Evolutionary conservation across 78 protist genomes (phyloP).

Genomic region (Polysphondylium violaceum): DNA sequence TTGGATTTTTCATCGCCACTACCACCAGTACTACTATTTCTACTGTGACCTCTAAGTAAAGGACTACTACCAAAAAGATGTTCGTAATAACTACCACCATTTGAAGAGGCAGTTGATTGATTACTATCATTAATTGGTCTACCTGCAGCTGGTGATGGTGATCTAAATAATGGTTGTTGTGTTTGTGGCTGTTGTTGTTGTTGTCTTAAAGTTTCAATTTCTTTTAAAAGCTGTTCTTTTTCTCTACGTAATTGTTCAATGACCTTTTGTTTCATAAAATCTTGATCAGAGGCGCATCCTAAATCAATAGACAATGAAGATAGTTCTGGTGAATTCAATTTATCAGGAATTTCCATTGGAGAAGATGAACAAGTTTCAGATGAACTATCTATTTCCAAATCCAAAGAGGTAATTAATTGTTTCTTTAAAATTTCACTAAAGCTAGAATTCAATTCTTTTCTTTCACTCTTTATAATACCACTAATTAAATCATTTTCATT

Average conservation of each 20-base stretch:
- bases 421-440: slow-evolving; percentile 21
- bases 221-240: slow-evolving; percentile 9
- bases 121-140: background rate
- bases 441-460: background rate
- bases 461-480: slow-evolving; percentile 15
- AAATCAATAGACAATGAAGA: slow-evolving; percentile 5
- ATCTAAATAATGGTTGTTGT: background rate
- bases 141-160: slow-evolving; percentile 1
- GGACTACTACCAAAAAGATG: slow-evolving; percentile 3
- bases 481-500: slow-evolving; percentile 3
- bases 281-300: slow-evolving; percentile 14
- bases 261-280: background rate
- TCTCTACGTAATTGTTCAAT: slow-evolving; percentile 7
- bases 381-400: slow-evolving; percentile 22
- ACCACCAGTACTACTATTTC: slow-evolving; percentile 20
- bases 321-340: slow-evolving; percentile 33
- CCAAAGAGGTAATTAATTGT: slow-evolving; percentile 65
- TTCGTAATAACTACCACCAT: slow-evolving; percentile 3
- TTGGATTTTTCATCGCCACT: slow-evolving; percentile 39
- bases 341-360: slow-evolving; percentile 1
- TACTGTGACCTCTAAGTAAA: background rate
- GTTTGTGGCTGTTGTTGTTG: background rate
- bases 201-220: slow-evolving; percentile 10
- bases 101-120: background rate
- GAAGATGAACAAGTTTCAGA: slow-evolving; percentile 57